Evolutionary conservation across 345 rosid genomes (phyloP).

Genomic region (Pugionium cornutum): DNA sequence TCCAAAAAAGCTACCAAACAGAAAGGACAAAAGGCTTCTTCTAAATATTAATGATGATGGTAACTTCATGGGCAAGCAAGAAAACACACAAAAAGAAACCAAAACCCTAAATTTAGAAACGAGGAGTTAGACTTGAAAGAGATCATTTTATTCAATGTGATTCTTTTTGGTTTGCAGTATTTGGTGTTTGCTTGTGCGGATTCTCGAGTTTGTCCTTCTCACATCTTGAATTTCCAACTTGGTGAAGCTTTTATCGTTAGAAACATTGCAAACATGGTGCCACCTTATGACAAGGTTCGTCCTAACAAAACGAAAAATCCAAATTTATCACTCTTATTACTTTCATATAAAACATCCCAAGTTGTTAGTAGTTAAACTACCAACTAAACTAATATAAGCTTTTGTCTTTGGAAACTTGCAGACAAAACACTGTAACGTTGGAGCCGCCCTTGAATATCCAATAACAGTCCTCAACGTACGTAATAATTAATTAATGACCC

Average conservation of each 20-base stretch:
- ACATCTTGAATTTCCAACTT: conserved; percentile 81
- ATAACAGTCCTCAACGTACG: conserved; percentile 82
- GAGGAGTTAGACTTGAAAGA: not conserved
- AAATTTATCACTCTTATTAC: not conserved
- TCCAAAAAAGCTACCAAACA: not conserved
- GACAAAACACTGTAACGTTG: conserved; percentile 68
- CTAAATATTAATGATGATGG: not conserved
- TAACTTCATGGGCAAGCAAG: conserved; percentile 24
- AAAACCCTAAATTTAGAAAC: conserved; percentile 18
- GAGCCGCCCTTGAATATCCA: conserved; percentile 98
- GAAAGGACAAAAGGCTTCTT: not conserved
- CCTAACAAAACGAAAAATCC: conserved; percentile 5
- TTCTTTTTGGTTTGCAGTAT: conserved; percentile 53
- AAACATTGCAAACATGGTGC: conserved; percentile 98
- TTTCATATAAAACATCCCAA: not conserved
- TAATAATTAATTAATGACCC: not conserved
- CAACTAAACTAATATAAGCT: conserved; percentile 4
- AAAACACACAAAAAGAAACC: not conserved
- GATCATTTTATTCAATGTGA: no score
- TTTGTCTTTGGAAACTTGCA: conserved; percentile 40
- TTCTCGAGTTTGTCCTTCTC: conserved; percentile 94
- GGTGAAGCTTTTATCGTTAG: conserved; percentile 97
- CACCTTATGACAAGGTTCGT: conserved; percentile 68
- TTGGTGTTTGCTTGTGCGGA: conserved; percentile 98
- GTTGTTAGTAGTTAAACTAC: not conserved